Evolutionary conservation across 75 land plant genomes (phyloP).

Genomic region (Selaginella tamariscina): DNA sequence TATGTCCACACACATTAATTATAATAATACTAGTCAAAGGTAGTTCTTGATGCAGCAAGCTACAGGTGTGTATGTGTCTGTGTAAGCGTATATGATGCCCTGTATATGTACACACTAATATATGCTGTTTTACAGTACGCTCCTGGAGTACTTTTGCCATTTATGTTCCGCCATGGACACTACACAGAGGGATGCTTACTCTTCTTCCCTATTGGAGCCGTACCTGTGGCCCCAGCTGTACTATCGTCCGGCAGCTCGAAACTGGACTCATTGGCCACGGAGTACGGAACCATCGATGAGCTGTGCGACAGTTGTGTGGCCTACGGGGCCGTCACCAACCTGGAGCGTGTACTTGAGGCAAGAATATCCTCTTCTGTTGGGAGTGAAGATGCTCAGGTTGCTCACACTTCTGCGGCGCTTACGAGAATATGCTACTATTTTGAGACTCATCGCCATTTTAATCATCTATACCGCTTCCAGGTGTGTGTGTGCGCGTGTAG

Average conservation of each 20-base stretch:
- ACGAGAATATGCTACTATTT: constrained; percentile 72
- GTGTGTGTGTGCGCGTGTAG: constrained; percentile 22
- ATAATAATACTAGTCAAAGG: no score
- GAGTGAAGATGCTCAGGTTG: constrained; percentile 35
- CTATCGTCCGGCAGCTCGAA: constrained; percentile 65
- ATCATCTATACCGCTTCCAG: constrained; percentile 91
- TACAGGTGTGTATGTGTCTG: no score
- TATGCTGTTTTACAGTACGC: constrained; percentile 54
- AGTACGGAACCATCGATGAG: constrained; percentile 93
- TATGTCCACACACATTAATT: no score
- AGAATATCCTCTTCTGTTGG: constrained; percentile 32
- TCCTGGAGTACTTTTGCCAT: constrained; percentile 53
- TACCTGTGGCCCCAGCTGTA: constrained; percentile 43
- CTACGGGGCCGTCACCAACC: constrained; percentile 68
- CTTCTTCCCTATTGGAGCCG: constrained; percentile 63
- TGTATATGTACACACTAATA: neutral
- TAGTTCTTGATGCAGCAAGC: no score
- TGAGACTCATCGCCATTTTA: constrained; percentile 92
- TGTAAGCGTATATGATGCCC: no score
- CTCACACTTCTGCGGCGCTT: constrained; percentile 51
- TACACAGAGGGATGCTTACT: constrained; percentile 78
- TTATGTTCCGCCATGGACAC: constrained; percentile 92
- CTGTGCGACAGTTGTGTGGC: constrained; percentile 78
- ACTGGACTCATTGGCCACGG: constrained; percentile 68
- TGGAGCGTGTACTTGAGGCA: constrained; percentile 57